A percentile compares a stretch with the other conserved stretches of the same genome.
Conservation (phyloP, 1,284 basidiomycete genomes). For the Amylostereum chailletii region DNA sequence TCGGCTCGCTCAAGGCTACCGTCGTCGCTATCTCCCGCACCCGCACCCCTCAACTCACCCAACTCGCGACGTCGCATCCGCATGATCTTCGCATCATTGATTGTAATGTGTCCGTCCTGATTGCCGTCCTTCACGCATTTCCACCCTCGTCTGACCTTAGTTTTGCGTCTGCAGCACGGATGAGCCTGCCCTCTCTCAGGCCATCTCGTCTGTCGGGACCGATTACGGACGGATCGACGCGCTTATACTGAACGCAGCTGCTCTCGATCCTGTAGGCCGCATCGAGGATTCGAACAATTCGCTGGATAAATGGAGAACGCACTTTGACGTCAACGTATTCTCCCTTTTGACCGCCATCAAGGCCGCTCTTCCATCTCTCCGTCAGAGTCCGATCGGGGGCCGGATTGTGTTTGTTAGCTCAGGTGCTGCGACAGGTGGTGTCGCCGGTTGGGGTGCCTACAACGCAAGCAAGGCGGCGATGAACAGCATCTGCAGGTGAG, state of each 20-base stretch:
- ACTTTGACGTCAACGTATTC: conserved; percentile 82
- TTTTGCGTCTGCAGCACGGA: conserved; percentile 36
- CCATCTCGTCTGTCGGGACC: conserved; percentile 37
- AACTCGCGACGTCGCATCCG: conserved; percentile 37
- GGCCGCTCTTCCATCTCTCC: conserved; percentile 57
- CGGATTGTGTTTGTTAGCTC: conserved; percentile 75
- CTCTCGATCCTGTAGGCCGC: conserved; percentile 43
- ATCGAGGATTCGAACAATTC: conserved; percentile 27
- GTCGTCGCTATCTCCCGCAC: conserved; percentile 76
- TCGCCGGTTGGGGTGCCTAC: conserved; percentile 70
- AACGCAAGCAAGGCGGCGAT: conserved; percentile 77
- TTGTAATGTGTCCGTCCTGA: conserved; percentile 62
- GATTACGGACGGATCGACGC: conserved; percentile 61
- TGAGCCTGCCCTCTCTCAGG: conserved; percentile 42
- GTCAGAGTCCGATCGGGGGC: conserved; percentile 51
- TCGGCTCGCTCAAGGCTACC: conserved; percentile 48
- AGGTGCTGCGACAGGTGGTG: conserved; percentile 68
- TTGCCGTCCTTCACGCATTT: conserved; percentile 5
- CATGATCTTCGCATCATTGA: conserved; percentile 43
- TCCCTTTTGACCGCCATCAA: conserved; percentile 65
- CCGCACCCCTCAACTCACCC: conserved; percentile 49
- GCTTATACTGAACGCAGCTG: conserved; percentile 75
- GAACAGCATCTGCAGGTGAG: conserved; percentile 71
- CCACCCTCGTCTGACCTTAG: conserved; percentile 10
- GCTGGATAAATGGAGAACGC: conserved; percentile 47